phyloP scores from a whole-genome alignment of 129 eudicot genomes.

The Oenanthe sinensis region DNA sequence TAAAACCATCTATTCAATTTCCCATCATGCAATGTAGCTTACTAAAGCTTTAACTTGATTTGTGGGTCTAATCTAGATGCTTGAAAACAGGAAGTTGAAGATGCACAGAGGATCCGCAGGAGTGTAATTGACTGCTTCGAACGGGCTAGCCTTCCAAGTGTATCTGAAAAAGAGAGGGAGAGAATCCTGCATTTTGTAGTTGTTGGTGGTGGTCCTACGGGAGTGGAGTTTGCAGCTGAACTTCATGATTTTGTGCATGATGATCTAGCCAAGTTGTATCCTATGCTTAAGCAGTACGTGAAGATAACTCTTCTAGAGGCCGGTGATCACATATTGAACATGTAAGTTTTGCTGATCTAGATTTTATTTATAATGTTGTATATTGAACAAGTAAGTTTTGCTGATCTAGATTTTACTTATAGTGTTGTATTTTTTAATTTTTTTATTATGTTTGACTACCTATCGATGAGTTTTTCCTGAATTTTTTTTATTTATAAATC shows the following conservation, averaged over 20 bases:
- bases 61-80: background rate
- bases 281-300: conserved; percentile 37
- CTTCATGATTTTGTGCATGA: conserved; percentile 72
- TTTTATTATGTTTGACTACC: background rate
- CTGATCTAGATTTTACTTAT: too few species aligned
- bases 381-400: conserved; percentile 49
- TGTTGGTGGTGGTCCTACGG: conserved; percentile 88
- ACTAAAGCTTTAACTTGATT: background rate
- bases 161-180: conserved; percentile 62
- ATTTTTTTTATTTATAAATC: background rate
- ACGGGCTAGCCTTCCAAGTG: conserved; percentile 63
- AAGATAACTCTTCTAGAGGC: conserved; percentile 73
- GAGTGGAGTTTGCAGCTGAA: conserved; percentile 85
- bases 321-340: conserved; percentile 58
- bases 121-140: conserved; percentile 67
- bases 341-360: conserved; percentile 27
- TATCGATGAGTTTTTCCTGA: background rate
- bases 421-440: background rate
- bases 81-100: conserved; percentile 62
- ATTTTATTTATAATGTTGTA: background rate
- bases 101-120: conserved; percentile 62
- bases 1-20: background rate
- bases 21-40: background rate
- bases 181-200: conserved; percentile 72
- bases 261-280: conserved; percentile 52